A percentile compares a stretch with the other conserved stretches of the same genome.
These are phyloP conservation scores for Saccharomyces hybrid DNA, from an alignment of 1,139 yeast genomes.

Conservation along the genomic window DNA sequence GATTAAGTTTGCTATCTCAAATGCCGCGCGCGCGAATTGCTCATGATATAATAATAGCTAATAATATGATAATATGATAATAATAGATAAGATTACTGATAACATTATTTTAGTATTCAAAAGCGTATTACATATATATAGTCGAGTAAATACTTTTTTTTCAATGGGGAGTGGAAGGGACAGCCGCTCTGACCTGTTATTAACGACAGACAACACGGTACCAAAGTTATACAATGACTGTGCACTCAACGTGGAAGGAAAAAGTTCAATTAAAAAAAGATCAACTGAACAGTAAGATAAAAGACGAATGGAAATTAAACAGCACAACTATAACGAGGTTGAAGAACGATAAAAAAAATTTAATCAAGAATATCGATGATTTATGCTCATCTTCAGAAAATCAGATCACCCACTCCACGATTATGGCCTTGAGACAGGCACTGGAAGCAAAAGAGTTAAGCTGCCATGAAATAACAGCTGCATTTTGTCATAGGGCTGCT, in stretches of 20 bases:
- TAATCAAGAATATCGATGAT: constrained; percentile 8
- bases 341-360: constrained; percentile 4
- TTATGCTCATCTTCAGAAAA: constrained; percentile 31
- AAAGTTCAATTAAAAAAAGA: constrained; percentile 7
- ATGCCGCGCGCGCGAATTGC: background rate
- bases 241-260: constrained; percentile 6
- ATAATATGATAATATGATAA: background rate
- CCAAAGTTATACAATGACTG: background rate
- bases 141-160: background rate
- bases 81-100: background rate
- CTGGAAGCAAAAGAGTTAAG: constrained; percentile 30
- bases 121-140: background rate
- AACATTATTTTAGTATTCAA: background rate
- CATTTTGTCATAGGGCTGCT: constrained; percentile 52
- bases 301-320: constrained; percentile 10
- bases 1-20: background rate
- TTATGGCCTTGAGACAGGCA: constrained; percentile 26
- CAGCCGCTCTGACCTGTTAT: background rate
- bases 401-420: constrained; percentile 35
- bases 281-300: constrained; percentile 10
- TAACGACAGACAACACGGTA: background rate
- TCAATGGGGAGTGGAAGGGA: background rate
- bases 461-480: constrained; percentile 40
- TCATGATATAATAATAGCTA: background rate
- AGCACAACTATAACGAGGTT: constrained; percentile 5